Evolutionary conservation across 1,139 yeast genomes (phyloP).

Genomic region (Candida pseudoviswanathii): DNA sequence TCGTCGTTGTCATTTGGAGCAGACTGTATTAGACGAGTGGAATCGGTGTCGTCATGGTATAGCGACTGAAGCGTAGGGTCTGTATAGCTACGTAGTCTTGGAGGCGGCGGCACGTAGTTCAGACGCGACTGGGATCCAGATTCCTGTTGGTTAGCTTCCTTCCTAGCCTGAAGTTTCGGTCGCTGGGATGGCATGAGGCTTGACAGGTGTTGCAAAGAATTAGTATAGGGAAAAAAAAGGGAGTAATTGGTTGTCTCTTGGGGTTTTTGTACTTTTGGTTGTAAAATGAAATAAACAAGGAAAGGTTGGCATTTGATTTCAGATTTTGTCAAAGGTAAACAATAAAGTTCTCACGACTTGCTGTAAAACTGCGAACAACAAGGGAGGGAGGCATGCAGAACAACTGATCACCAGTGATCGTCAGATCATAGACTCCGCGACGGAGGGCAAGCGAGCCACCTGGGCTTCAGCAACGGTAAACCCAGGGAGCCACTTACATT

Average conservation of each 20-base stretch:
- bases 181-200: not conserved
- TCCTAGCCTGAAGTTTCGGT: conserved; percentile 1
- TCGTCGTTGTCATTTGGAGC: conserved; percentile 1
- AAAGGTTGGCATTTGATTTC: too few relatives aligned
- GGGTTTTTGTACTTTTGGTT: not conserved
- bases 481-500: too few relatives aligned
- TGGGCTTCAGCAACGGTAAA: too few relatives aligned
- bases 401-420: too few relatives aligned
- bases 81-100: conserved; percentile 5
- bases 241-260: not conserved
- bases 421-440: too few relatives aligned
- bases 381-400: too few relatives aligned
- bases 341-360: not conserved
- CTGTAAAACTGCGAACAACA: not conserved
- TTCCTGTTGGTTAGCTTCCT: not conserved
- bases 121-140: conserved; percentile 2
- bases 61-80: conserved; percentile 2
- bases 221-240: too few relatives aligned
- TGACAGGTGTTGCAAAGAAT: too few relatives aligned
- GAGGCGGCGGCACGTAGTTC: not conserved
- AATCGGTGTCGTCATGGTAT: not conserved
- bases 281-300: not conserved
- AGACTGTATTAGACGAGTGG: not conserved
- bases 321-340: too few relatives aligned
- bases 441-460: too few relatives aligned